A percentile compares a stretch with the other conserved stretches of the same genome.
Evolutionary conservation across 768 basidiomycete genomes (phyloP).

Genomic region (Pleurotus ostreatus): DNA sequence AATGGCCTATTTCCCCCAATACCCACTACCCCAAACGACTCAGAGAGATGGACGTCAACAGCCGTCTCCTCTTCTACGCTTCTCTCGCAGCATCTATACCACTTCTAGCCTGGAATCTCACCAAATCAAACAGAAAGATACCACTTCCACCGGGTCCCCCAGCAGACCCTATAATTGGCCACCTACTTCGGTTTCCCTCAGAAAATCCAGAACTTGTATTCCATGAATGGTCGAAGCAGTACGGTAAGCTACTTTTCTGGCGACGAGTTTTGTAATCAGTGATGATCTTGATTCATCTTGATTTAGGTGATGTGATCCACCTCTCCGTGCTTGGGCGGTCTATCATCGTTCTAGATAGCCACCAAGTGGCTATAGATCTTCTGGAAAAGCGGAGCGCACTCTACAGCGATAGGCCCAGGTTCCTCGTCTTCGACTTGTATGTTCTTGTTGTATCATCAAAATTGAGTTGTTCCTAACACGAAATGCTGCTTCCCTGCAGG

Average conservation of each 20-base stretch:
- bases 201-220: constrained; percentile 22
- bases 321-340: constrained; percentile 20
- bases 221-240: constrained; percentile 26
- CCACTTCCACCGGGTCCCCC: constrained; percentile 30
- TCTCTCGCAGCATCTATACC: no score
- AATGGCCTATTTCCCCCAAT: no score
- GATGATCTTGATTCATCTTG: background rate
- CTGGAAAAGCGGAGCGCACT: constrained; percentile 22
- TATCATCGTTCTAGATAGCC: constrained; percentile 20
- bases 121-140: no score
- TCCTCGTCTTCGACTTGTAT: constrained; percentile 17
- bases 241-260: constrained; percentile 20
- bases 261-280: background rate
- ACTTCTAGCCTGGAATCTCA: no score
- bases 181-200: constrained; percentile 29
- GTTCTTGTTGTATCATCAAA: no score
- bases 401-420: constrained; percentile 21
- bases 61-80: no score
- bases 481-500: no score
- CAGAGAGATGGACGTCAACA: no score
- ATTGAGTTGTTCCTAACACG: no score
- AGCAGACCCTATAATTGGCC: constrained; percentile 32
- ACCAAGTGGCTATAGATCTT: constrained; percentile 22
- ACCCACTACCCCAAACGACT: no score
- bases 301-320: constrained; percentile 20